Percentiles rank a stretch among this genome's conserved stretches.
Conservation (phyloP, 495 filamentous ascomycete genomes). For the Aspergillus ellipticus region DNA sequence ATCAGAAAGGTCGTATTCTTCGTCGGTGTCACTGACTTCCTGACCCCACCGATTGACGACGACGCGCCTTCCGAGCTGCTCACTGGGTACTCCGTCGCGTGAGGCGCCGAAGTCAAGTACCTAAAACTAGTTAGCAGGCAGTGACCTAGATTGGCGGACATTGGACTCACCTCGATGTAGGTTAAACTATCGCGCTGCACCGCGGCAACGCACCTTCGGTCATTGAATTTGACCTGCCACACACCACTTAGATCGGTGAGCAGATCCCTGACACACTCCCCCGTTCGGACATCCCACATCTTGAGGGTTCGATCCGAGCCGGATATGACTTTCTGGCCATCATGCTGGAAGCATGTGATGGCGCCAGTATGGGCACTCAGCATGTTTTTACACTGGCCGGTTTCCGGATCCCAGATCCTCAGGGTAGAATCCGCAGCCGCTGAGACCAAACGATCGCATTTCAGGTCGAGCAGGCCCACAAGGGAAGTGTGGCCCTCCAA, state of each 20-base stretch:
- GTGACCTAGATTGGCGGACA: not conserved
- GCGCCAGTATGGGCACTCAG: slow-evolving; percentile 92
- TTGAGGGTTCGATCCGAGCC: slow-evolving; percentile 94
- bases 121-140: slow-evolving; percentile 13
- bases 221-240: slow-evolving; percentile 98
- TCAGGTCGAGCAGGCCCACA: slow-evolving; percentile 85
- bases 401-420: slow-evolving; percentile 95
- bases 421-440: slow-evolving; percentile 94
- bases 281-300: slow-evolving; percentile 95
- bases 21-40: slow-evolving; percentile 40
- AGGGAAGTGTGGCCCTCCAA: slow-evolving; percentile 93
- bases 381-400: slow-evolving; percentile 82
- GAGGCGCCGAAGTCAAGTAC: slow-evolving; percentile 77
- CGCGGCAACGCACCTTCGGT: slow-evolving; percentile 90
- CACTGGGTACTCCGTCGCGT: slow-evolving; percentile 70
- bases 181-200: slow-evolving; percentile 90
- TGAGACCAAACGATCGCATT: slow-evolving; percentile 84
- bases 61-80: slow-evolving; percentile 74
- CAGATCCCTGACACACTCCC: slow-evolving; percentile 89
- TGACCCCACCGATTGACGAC: slow-evolving; percentile 62
- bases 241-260: slow-evolving; percentile 94
- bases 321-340: slow-evolving; percentile 93
- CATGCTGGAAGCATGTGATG: slow-evolving; percentile 99
- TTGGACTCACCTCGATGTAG: slow-evolving; percentile 82
- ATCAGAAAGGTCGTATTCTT: slow-evolving; percentile 43